Conservation (phyloP, 2,329 filamentous ascomycete genomes). For the Claviceps arundinis region DNA sequence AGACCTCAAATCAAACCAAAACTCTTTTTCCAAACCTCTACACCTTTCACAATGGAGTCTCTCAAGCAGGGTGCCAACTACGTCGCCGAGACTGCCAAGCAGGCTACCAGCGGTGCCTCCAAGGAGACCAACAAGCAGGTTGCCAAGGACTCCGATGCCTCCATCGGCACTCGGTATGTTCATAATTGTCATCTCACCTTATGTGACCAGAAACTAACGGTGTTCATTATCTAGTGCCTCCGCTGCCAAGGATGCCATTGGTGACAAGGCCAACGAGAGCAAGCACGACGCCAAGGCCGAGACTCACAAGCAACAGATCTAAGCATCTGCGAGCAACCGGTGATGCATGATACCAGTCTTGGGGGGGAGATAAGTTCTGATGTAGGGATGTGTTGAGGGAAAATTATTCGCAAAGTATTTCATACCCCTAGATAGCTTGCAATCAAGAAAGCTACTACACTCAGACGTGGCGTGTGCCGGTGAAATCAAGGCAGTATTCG, state of each 20-base stretch:
- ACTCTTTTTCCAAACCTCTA: background rate
- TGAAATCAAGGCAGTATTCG: conserved; percentile 19
- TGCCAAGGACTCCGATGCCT: conserved; percentile 47
- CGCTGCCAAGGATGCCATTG: conserved; percentile 34
- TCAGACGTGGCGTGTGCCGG: conserved; percentile 7
- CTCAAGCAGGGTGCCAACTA: conserved; percentile 52
- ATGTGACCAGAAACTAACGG: background rate
- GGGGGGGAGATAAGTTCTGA: background rate
- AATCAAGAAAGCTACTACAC: background rate
- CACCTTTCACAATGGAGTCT: conserved; percentile 33
- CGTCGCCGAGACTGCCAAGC: conserved; percentile 49
- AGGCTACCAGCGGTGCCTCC: conserved; percentile 39
- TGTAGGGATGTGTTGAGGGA: background rate
- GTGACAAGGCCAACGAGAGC: conserved; percentile 31
- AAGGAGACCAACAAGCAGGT: conserved; percentile 60
- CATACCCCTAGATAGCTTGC: conserved; percentile 8
- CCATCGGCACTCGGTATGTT: conserved; percentile 38
- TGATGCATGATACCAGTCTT: background rate
- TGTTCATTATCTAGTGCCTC: conserved; percentile 21
- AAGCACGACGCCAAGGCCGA: conserved; percentile 27
- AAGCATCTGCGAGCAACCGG: conserved; percentile 10
- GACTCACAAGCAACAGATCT: conserved; percentile 28
- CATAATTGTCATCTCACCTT: no score
- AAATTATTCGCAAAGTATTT: background rate
- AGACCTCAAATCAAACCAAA: conserved; percentile 4